phyloP scores from a whole-genome alignment of 2,329 filamentous ascomycete genomes.

The Fusarium guadeloupense region DNA sequence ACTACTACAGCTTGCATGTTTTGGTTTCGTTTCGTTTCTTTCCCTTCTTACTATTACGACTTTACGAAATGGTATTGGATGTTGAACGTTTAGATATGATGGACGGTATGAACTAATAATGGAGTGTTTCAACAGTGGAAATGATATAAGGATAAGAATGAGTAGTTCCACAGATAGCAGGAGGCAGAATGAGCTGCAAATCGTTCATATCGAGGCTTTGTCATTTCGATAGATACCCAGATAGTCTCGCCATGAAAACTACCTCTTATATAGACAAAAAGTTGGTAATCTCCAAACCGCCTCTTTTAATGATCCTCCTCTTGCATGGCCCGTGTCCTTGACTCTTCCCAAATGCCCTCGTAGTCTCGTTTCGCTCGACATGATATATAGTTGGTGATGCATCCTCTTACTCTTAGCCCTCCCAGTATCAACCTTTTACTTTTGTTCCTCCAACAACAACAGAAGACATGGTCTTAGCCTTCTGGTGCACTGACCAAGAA shows the following conservation, averaged over 20 bases:
- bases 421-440: conserved; percentile 1
- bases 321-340: not conserved
- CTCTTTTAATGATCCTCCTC: conserved; percentile 1
- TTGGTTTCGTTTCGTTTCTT: conserved; percentile 1
- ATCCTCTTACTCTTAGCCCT: not conserved
- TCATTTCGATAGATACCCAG: conserved; percentile 25
- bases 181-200: conserved; percentile 2
- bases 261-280: conserved; percentile 23
- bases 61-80: conserved; percentile 25
- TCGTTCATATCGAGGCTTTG: conserved; percentile 12
- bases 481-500: not conserved
- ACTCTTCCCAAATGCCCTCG: not conserved
- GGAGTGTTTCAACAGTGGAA: not conserved
- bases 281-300: not conserved
- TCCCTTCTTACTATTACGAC: conserved; percentile 14
- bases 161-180: not conserved
- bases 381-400: not conserved
- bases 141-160: not conserved
- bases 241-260: conserved; percentile 13
- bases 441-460: not conserved
- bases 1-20: conserved; percentile 1
- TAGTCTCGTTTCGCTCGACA: conserved; percentile 1
- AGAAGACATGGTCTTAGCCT: conserved; percentile 9
- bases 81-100: conserved; percentile 9
- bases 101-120: not conserved